Evolutionary conservation across 2,329 filamentous ascomycete genomes (phyloP).

Genomic region (Hymenoscyphus occultus): DNA sequence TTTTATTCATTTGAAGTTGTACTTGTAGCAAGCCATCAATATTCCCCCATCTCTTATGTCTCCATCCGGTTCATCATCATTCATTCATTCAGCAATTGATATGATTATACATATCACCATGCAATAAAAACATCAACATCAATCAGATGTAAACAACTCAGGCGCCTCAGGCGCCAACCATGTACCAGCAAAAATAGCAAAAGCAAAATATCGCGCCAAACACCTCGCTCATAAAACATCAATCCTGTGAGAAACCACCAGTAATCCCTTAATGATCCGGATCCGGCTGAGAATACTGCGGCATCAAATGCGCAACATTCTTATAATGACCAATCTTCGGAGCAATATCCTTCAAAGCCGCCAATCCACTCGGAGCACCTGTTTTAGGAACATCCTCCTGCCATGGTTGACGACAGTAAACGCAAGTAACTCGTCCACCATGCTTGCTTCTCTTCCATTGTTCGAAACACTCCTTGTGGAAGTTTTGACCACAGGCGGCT

Average conservation of each 20-base stretch:
- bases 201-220: neutral
- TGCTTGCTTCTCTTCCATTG: constrained; percentile 51
- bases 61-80: no score
- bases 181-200: neutral
- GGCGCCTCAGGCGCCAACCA: neutral
- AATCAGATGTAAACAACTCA: neutral
- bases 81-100: neutral
- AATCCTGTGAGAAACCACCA: neutral
- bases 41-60: no score
- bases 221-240: neutral
- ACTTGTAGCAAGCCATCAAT: no score
- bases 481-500: constrained; percentile 53
- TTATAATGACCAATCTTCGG: constrained; percentile 22
- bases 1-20: no score
- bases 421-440: constrained; percentile 49
- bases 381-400: constrained; percentile 38
- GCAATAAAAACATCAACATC: neutral
- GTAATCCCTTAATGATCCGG: neutral
- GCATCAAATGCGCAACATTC: constrained; percentile 21
- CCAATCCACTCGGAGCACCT: constrained; percentile 15
- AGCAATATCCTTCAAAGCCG: constrained; percentile 18
- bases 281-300: constrained; percentile 13
- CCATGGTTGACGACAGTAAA: constrained; percentile 59
- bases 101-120: neutral
- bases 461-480: constrained; percentile 51